Evolutionary conservation across 352 stramenopile genomes (phyloP), one percentile per base, ranked within the genome.

Genomic region (Plasmopara halstedii): DNA sequence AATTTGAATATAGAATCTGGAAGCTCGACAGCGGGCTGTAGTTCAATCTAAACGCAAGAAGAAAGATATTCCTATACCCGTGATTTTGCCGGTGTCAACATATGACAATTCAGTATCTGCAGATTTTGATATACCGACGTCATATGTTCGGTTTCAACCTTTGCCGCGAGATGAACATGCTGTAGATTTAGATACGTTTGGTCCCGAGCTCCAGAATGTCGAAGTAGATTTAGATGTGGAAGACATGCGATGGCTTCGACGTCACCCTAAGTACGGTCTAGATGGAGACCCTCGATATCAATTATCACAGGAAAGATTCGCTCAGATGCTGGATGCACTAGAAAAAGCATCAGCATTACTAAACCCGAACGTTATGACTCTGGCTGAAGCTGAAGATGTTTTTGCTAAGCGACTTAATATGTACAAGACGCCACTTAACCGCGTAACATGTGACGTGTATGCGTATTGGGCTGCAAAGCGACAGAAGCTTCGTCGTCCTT

Each of bases 391-490:
- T 25, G 76, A 90, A 32, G 67, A 88, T 34, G 70, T 92, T 2
- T 83, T 90, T 23, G 40, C 67, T n/a, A 83, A 74, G 21, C 62
- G 81, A 29, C 49, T 89, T 9, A 47, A 50, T 11, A 70, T 88
- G 54, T 56, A 73, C 56, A 78, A 81, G 58, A 89, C 76, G 29
- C 75, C 78, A 53, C 43, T 91, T 9, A 84, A 89, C 51, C 67
- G 62, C 26, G 78, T 81, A 25, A 82, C 70, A 2, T 67, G 78
- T 25, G 85, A 96, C 40, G 79, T 96, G 49, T 95, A 99, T 70
- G 80, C 83, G 42, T 98, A 98, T 65, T 99, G 96, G 96, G 79
- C 96, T 6, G 56, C 83, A 18, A 98, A 98, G 64, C 88, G 95
- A 3, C 78, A 81, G 50, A 74, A 82, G 44, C 62, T 98, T 18